Evolutionary conservation across 176 grass and related monocot genomes (phyloP).

Genomic region (Aechmea fasciata): DNA sequence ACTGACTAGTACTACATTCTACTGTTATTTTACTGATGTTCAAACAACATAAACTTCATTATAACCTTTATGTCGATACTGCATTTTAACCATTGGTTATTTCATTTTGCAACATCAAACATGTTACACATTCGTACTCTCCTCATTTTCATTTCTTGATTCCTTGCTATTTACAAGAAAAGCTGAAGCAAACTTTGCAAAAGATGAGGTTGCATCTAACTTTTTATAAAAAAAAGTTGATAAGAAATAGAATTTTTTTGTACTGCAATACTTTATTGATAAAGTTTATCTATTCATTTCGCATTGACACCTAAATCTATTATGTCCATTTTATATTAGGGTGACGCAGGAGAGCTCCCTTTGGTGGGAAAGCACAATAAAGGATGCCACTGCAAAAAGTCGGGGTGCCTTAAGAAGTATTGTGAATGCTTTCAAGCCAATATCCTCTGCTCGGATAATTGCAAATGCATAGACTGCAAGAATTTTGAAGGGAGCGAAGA

Average conservation of each 20-base stretch:
- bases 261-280: background rate
- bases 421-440: slow-evolving; percentile 98
- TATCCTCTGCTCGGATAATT: slow-evolving; percentile 97
- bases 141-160: background rate
- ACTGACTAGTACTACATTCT: too few species aligned
- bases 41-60: too few species aligned
- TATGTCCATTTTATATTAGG: slow-evolving; percentile 25
- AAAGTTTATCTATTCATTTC: background rate
- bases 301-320: background rate
- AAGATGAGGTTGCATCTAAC: background rate
- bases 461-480: slow-evolving; percentile 98
- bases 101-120: too few species aligned
- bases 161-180: background rate
- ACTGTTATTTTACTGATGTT: too few species aligned
- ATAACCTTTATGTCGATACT: too few species aligned
- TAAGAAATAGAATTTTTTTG: background rate
- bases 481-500: slow-evolving; percentile 91
- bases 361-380: slow-evolving; percentile 92
- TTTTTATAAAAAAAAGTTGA: background rate
- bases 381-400: slow-evolving; percentile 99
- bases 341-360: slow-evolving; percentile 49
- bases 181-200: background rate
- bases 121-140: too few species aligned
- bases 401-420: slow-evolving; percentile 96
- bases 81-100: too few species aligned